Evolutionary conservation across 331 rosid genomes (phyloP), one percentile per base, ranked within the genome.

Genomic region (Pyrus hybrid): DNA sequence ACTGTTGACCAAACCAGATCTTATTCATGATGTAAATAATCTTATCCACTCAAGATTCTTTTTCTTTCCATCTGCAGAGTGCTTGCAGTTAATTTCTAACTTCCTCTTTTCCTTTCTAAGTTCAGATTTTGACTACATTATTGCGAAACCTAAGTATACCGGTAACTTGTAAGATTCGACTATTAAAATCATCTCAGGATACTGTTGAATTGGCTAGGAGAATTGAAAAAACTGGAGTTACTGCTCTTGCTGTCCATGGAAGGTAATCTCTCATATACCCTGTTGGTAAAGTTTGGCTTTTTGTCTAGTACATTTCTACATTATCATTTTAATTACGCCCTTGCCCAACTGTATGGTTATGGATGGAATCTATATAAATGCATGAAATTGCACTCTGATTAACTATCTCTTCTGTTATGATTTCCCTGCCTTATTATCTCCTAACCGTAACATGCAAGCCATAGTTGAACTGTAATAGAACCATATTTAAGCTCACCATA

Each of bases 201-300:
- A 91, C 96, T 0, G 93, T 93, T 76, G 98, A 93, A 74, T 79
- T 93, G 78, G 93, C 96, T 51, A 89, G 89, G 82, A 82, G 83
- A 71, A 91, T 93, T 54, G 97, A 93, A 86, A 93, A 87, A 81
- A 89, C 92, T 83, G 97, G 98, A 72, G 92, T 93, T 81, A 74
- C 95, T 41, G 98, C 98, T 60, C 84, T 93, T 60, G 92, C 88
- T 73, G 93, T 93, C 79, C 98, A 93, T 91, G 98, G 98, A 82
- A 91, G 98, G 98, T 89, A 76, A 74, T 82, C 77, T 77, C 68
- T 62, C 47, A 30, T 30, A 75, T 69, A 8, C 20, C 45, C 45
- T 51, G 25, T 22, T 43, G 45, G 28, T 14, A 5, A 29, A 9
- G 25, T 54, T 54, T 0, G 14, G 28, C 63, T 41, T 11, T 41